Conservation (phyloP, 2,329 filamentous ascomycete species). For the Colletotrichum theobromicola region DNA sequence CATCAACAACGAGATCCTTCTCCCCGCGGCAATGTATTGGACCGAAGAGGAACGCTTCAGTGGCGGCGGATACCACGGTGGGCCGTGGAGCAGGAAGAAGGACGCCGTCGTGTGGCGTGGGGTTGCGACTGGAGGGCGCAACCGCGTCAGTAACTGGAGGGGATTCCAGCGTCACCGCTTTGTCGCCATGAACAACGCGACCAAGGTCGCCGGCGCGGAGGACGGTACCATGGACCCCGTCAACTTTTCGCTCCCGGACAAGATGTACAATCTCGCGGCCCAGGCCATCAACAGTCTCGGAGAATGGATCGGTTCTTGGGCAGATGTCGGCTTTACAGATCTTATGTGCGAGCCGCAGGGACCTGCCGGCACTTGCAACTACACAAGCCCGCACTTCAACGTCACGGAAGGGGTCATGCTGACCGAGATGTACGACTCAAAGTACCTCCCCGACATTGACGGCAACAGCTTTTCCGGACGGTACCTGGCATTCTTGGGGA, state of each 20-base stretch:
- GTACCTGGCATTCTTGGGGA: conserved; percentile 72
- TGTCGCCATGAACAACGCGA: conserved; percentile 74
- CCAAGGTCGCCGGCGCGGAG: conserved; percentile 58
- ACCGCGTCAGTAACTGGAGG: conserved; percentile 68
- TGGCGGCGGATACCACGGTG: conserved; percentile 58
- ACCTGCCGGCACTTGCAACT: conserved; percentile 47
- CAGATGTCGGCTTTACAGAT: conserved; percentile 59
- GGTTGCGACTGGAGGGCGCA: conserved; percentile 68
- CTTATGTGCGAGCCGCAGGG: conserved; percentile 53
- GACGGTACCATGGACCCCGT: conserved; percentile 41
- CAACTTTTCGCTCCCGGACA: conserved; percentile 60
- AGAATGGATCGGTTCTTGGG: conserved; percentile 53
- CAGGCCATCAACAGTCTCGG: conserved; percentile 49
- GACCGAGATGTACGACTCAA: conserved; percentile 62
- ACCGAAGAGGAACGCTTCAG: conserved; percentile 66
- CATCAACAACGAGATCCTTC: conserved; percentile 73
- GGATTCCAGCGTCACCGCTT: conserved; percentile 80
- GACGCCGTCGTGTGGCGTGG: conserved; percentile 67
- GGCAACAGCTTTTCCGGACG: conserved; percentile 75
- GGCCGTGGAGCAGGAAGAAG: conserved; percentile 62
- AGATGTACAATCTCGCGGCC: conserved; percentile 52
- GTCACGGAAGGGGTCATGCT: conserved; percentile 45
- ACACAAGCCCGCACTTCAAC: conserved; percentile 53
- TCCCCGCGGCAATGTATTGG: conserved; percentile 75
- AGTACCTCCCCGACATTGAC: conserved; percentile 79